Percentiles rank a stretch among this genome's conserved stretches.
Evolutionary conservation across 164 flowering plant genomes (phyloP).

Genomic region (Stephania yunnanensis): DNA sequence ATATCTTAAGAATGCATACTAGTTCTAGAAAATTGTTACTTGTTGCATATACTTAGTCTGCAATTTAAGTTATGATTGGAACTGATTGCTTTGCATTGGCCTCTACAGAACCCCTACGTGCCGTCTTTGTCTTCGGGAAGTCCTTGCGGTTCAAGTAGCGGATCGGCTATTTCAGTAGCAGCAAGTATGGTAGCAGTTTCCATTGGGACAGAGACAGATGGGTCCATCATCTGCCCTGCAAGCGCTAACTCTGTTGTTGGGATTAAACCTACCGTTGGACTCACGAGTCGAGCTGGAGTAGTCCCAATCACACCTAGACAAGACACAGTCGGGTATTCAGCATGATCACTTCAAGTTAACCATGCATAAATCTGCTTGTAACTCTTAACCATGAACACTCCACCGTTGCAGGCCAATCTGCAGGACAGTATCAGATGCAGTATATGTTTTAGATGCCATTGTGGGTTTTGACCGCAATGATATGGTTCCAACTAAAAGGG

Average conservation of each 20-base stretch:
- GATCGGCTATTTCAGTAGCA: constrained; percentile 36
- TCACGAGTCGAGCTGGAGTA: constrained; percentile 39
- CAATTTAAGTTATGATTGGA: background rate
- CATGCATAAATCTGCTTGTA: too few species aligned
- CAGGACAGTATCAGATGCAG: constrained; percentile 75
- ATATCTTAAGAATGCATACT: too few species aligned
- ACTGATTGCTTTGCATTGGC: background rate
- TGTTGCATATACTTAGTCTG: too few species aligned
- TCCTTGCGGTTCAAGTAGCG: constrained; percentile 40
- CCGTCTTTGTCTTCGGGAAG: constrained; percentile 4
- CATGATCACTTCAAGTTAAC: too few species aligned
- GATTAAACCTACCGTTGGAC: constrained; percentile 42
- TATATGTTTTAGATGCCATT: constrained; percentile 54
- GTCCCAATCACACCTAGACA: constrained; percentile 28
- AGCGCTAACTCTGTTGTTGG: constrained; percentile 31
- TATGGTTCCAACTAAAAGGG: constrained; percentile 33
- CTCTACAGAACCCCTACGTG: constrained; percentile 29
- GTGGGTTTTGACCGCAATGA: constrained; percentile 54
- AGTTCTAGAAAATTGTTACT: too few species aligned
- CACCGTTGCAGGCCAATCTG: constrained; percentile 44
- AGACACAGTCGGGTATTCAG: constrained; percentile 34
- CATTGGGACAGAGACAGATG: constrained; percentile 34
- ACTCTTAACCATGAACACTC: too few species aligned
- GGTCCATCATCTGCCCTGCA: constrained; percentile 36
- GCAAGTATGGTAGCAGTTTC: constrained; percentile 37